Base-by-base conservation (phyloP, 331 rosid species). In the Spiraea crenata region DNA sequence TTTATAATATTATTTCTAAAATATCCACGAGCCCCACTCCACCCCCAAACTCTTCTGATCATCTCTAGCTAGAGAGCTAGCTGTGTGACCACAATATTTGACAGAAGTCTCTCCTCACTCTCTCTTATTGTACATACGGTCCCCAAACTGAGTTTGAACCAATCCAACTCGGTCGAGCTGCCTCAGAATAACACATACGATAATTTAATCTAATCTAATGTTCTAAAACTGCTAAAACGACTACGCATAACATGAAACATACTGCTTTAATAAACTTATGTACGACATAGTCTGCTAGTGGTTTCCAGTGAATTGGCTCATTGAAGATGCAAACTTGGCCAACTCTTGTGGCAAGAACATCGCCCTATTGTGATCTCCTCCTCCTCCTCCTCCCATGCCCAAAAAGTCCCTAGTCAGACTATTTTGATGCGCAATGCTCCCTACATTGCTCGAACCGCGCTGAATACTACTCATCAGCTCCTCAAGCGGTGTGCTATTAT, bases 351-450 rank as follows among this genome's bases (percentile, higher is more conserved):
- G 84, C 3, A 85, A 68, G 68, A 85, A 82, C 20, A 40, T 85
- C 0, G 67, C 92, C 65, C 84, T 78, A 0, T 74, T 37, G 44
- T 39, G 61, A 31, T 57, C 64, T 6, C 3, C 64, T 37, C 14
- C 64, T 57, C 80, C 83, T 34, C 80, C 80, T 41, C 82, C 83
- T 67, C 82, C 87, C 68, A 89, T 72, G 7, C 96, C 96, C 11
- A 90, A 86, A 72, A 90, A 90, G 71, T 90, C 96, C 49, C 96
- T 86, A 2, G 96, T 90, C 39, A 81, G 75, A 71, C 79, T 83
- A 17, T 72, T 81, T 35, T 90, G 76, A 49, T 50, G 69, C 20
- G 38, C 70, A 20, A 17, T 38, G 14, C 2, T 65, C 7, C 64
- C 46, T 19, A 72, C 62, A 59, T 40, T 72, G 45, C 40, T 45